Evolutionary conservation across 2,329 filamentous ascomycete species (phyloP).

Genomic region (Cryphonectria carpinicola): DNA sequence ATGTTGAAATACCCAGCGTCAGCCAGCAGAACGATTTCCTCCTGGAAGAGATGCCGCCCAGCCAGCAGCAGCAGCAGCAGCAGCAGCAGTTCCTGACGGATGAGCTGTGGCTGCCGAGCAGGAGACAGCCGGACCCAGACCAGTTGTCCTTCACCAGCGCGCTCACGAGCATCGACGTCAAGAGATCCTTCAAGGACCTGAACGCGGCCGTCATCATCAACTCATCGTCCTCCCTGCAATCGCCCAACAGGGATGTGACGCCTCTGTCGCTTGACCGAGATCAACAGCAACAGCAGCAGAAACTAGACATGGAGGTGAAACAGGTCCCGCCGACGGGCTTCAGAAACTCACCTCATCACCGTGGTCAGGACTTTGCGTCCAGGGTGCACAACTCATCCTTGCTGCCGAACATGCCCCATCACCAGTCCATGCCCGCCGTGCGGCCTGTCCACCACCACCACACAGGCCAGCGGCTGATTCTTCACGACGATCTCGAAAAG

Average conservation of each 20-base stretch:
- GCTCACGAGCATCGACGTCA: conserved; percentile 32
- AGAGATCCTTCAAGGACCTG: conserved; percentile 24
- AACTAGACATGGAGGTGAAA: conserved; percentile 8
- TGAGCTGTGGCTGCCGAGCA: conserved; percentile 30
- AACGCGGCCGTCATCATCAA: not conserved
- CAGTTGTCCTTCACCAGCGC: conserved; percentile 31
- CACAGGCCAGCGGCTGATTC: conserved; percentile 7
- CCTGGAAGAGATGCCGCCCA: too few species aligned
- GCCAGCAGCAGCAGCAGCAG: not conserved
- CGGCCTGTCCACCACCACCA: not conserved
- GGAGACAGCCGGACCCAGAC: conserved; percentile 35
- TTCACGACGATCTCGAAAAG: conserved; percentile 13
- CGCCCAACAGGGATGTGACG: conserved; percentile 17
- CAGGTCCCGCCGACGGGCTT: not conserved
- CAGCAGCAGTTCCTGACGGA: conserved; percentile 17
- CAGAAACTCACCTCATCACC: not conserved
- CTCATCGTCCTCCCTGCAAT: not conserved
- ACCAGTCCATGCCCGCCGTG: conserved; percentile 10
- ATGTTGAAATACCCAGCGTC: conserved; percentile 17
- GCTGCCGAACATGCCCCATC: conserved; percentile 8
- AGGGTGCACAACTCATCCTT: conserved; percentile 14
- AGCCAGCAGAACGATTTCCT: not conserved
- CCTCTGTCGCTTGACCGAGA: conserved; percentile 19
- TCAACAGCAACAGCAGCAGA: not conserved
- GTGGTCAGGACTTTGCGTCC: not conserved